Evolutionary conservation across 108 stramenopile genomes (phyloP).

Genomic region (Fragilaria crotonensis): DNA sequence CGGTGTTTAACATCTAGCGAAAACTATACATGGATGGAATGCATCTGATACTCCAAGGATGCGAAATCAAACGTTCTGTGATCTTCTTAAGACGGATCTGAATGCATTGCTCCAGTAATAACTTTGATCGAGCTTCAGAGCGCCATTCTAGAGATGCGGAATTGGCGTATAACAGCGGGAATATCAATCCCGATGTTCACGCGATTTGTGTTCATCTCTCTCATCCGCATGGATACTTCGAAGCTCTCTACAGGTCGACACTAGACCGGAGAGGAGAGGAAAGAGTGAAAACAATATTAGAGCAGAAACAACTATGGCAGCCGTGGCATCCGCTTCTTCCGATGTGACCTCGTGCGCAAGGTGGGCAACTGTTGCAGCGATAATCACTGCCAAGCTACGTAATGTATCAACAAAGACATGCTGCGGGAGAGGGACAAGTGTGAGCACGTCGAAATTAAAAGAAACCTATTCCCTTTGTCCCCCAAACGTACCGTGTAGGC

Average conservation of each 20-base stretch:
- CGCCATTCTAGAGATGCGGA: too few species aligned
- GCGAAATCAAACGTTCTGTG: too few species aligned
- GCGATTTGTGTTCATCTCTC: background rate
- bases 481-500: constrained; percentile 74
- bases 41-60: too few species aligned
- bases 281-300: constrained; percentile 53
- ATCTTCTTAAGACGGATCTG: too few species aligned
- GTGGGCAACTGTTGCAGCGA: constrained; percentile 50
- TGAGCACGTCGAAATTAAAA: too few species aligned
- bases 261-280: constrained; percentile 53
- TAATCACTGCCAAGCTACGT: constrained; percentile 62
- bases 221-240: constrained; percentile 17
- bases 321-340: constrained; percentile 56
- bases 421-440: too few species aligned
- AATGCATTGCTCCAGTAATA: too few species aligned
- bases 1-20: too few species aligned
- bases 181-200: background rate
- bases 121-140: too few species aligned
- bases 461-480: too few species aligned
- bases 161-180: too few species aligned
- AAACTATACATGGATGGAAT: too few species aligned
- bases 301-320: constrained; percentile 63
- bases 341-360: constrained; percentile 37
- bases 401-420: constrained; percentile 82
- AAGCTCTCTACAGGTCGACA: constrained; percentile 31